Evolutionary conservation across 75 land plant genomes (phyloP).

Genomic region (Selaginella moellendorffii): DNA sequence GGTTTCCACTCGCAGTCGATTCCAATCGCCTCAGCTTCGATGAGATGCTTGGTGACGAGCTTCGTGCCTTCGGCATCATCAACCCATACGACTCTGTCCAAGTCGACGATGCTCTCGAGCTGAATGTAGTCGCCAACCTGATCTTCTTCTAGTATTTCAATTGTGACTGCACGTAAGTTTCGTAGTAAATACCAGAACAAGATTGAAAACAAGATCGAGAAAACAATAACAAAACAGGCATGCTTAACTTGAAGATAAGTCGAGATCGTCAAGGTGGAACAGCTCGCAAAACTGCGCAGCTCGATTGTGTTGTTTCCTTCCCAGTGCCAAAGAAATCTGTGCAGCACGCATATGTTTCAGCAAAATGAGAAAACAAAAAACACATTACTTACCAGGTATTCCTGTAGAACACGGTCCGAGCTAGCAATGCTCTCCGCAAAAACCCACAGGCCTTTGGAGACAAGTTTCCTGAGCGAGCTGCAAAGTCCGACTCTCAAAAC

Average conservation of each 20-base stretch:
- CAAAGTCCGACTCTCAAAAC: too few relatives aligned
- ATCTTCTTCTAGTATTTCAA: neutral
- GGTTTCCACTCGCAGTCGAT: slow-evolving; percentile 81
- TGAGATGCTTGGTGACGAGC: slow-evolving; percentile 28
- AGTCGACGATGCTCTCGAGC: slow-evolving; percentile 21
- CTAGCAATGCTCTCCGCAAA: slow-evolving; percentile 48
- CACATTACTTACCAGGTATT: slow-evolving; percentile 41
- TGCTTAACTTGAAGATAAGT: neutral
- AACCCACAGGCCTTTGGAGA: slow-evolving; percentile 71
- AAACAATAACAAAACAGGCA: neutral
- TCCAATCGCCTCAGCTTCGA: slow-evolving; percentile 44
- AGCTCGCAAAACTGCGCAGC: neutral
- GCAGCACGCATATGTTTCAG: neutral
- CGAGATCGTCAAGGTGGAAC: neutral
- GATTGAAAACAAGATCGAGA: too few relatives aligned
- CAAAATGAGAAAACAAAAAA: neutral
- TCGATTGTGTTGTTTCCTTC: neutral
- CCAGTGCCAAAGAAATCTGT: neutral
- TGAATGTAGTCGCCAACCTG: slow-evolving; percentile 13
- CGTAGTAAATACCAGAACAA: neutral
- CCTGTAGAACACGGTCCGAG: slow-evolving; percentile 30
- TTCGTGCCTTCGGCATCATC: slow-evolving; percentile 32
- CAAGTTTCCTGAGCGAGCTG: slow-evolving; percentile 58
- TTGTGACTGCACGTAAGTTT: neutral
- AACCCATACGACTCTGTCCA: slow-evolving; percentile 46